Percentiles rank a stretch among this genome's conserved stretches.
Conservation (phyloP, 257 asterid genomes). For the Solanum bulbocastanum region DNA sequence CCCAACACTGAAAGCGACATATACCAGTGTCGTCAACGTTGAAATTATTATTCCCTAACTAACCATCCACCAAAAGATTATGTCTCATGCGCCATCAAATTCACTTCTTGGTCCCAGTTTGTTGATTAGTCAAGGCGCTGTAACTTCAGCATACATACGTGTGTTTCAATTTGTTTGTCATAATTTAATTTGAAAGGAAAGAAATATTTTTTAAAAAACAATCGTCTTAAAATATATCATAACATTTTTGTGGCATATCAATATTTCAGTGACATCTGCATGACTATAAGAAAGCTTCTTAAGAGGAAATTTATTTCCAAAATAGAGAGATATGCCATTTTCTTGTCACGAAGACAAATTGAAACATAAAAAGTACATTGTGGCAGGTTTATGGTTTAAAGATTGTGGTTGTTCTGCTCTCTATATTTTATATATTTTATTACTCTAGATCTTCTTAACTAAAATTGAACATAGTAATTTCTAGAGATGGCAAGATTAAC, state of each 20-base stretch:
- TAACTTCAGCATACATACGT: no score
- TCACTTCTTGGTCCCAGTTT: not conserved
- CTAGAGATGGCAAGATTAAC: not conserved
- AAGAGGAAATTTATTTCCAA: not conserved
- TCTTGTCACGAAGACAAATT: not conserved
- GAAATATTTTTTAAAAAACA: no score
- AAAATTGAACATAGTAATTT: not conserved
- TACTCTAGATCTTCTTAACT: not conserved
- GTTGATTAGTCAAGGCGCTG: not conserved
- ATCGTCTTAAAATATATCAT: not conserved
- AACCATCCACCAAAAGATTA: not conserved
- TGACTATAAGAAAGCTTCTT: not conserved
- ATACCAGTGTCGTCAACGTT: not conserved
- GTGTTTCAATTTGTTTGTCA: no score
- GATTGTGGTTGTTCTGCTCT: not conserved
- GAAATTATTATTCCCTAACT: not conserved
- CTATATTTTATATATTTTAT: not conserved
- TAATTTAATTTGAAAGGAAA: no score
- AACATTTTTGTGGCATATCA: not conserved
- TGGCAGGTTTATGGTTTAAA: not conserved
- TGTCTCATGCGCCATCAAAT: not conserved
- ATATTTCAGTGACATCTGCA: no score
- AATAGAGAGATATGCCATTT: not conserved
- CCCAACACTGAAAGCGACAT: not conserved
- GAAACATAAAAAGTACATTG: not conserved